These are phyloP conservation scores for Fusarium mangiferae DNA, from an alignment of 2,329 filamentous ascomycete genomes.

Conservation along the genomic window DNA sequence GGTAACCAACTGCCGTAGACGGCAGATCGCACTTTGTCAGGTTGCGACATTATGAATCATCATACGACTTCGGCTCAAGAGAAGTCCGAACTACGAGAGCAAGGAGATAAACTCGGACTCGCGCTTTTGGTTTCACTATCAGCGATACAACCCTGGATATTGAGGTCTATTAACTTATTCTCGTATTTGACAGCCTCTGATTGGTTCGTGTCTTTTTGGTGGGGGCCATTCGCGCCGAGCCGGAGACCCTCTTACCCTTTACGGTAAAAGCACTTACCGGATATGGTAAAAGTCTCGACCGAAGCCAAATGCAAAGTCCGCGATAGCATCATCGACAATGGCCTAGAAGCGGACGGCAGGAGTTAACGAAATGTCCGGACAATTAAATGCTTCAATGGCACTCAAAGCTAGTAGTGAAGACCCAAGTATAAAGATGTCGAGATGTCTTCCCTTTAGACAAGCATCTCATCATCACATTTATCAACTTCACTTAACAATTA, in stretches of 20 bases:
- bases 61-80: background rate
- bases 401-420: accelerated
- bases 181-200: constrained; percentile 21
- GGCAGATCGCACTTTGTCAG: background rate
- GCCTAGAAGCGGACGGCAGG: background rate
- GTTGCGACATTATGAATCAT: background rate
- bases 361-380: constrained; percentile 13
- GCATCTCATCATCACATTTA: background rate
- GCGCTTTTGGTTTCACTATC: background rate
- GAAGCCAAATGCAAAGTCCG: background rate
- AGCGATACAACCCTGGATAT: background rate
- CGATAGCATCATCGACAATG: constrained; percentile 11
- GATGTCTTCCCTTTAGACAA: background rate
- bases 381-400: accelerated
- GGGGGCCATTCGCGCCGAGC: background rate
- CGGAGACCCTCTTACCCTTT: constrained; percentile 14
- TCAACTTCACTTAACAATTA: background rate
- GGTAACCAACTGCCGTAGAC: background rate
- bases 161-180: constrained; percentile 1
- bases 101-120: constrained; percentile 1
- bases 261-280: constrained; percentile 11
- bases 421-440: background rate
- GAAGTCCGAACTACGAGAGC: background rate
- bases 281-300: constrained; percentile 13
- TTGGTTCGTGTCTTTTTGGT: background rate